Conservation (phyloP, 73 alveolate genomes). For the Tetrahymena borealis region DNA sequence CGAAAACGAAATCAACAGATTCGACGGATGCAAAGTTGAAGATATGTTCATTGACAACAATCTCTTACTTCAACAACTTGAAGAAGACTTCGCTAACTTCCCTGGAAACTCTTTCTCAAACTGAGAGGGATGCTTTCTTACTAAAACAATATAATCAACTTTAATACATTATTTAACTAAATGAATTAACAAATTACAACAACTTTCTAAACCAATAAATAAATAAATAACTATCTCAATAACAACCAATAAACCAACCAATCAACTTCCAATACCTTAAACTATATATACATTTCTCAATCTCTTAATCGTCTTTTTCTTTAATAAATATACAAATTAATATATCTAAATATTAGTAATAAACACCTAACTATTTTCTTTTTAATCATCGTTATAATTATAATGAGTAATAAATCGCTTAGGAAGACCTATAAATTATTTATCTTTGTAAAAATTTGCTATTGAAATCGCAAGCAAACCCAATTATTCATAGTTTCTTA, state of each 20-base stretch:
- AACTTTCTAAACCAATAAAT: too few species aligned
- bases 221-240: neutral
- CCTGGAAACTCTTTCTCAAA: conserved; percentile 2
- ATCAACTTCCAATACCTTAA: neutral
- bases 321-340: neutral
- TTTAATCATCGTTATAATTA: too few species aligned
- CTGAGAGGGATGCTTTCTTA: neutral
- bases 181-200: neutral
- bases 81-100: conserved; percentile 3
- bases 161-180: neutral
- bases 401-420: too few species aligned
- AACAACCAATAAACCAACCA: neutral
- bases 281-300: neutral
- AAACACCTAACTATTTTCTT: neutral
- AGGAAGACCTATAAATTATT: too few species aligned
- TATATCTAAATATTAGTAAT: neutral
- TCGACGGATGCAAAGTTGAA: neutral
- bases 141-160: neutral
- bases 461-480: too few species aligned
- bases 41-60: neutral
- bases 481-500: too few species aligned
- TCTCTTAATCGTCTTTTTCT: neutral
- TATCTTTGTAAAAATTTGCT: too few species aligned
- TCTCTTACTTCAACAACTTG: neutral
- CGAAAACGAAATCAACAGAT: neutral